These are phyloP conservation scores for Volvariella surrecta DNA, from an alignment of 1,284 basidiomycete genomes.

Conservation along the genomic window DNA sequence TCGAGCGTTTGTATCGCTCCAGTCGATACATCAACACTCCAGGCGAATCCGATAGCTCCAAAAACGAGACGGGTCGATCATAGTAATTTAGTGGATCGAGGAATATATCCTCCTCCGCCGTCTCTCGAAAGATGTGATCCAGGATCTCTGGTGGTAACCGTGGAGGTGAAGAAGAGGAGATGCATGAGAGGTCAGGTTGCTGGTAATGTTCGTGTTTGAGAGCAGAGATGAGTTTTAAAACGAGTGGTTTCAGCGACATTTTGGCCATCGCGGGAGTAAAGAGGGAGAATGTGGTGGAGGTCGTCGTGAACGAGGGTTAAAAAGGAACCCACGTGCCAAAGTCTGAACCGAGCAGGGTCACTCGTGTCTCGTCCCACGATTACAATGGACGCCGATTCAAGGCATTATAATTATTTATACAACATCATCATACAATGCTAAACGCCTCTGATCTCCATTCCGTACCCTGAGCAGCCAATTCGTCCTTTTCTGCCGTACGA, in stretches of 20 bases:
- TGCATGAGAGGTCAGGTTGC: no score
- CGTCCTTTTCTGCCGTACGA: conserved; percentile 50
- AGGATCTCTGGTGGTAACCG: conserved; percentile 8
- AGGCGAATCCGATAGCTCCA: conserved; percentile 30
- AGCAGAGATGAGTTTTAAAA: not conserved
- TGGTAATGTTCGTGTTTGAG: no score
- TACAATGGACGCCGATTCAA: no score
- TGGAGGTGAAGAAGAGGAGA: conserved; percentile 24
- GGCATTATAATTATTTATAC: no score
- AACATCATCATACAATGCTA: no score
- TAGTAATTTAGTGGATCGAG: conserved; percentile 28
- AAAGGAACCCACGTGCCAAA: no score
- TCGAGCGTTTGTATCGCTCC: conserved; percentile 34
- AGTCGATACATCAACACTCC: conserved; percentile 29
- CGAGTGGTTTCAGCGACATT: conserved; percentile 3
- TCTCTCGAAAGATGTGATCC: conserved; percentile 7
- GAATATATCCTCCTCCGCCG: conserved; percentile 20
- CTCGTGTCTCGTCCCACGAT: no score
- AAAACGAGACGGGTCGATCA: conserved; percentile 30
- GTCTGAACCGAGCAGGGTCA: no score
- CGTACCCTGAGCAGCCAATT: conserved; percentile 35
- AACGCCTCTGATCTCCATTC: conserved; percentile 69
- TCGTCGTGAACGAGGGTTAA: no score
- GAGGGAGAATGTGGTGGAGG: no score
- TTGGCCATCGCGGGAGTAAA: no score